Evolutionary conservation across 176 grass and related monocot genomes (phyloP).

Genomic region (Paspalum vaginatum): DNA sequence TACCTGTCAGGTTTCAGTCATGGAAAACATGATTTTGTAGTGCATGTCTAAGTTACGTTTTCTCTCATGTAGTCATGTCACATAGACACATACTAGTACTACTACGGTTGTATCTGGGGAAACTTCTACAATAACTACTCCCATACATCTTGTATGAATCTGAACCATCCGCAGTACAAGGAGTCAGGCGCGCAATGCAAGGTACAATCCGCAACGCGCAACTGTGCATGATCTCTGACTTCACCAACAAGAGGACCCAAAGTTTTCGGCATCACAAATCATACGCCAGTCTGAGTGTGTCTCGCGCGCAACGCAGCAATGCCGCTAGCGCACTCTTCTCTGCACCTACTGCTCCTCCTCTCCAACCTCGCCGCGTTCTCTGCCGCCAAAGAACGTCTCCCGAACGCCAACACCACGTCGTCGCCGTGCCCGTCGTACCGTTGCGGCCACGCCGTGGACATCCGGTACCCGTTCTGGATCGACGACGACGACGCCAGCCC

Average conservation of each 20-base stretch:
- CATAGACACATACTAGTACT: too few relatives aligned
- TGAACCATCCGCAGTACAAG: neutral
- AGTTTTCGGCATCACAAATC: neutral
- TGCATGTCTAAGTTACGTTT: too few relatives aligned
- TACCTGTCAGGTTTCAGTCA: neutral
- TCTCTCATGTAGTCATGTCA: too few relatives aligned
- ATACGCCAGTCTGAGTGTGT: neutral
- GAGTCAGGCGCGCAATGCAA: neutral
- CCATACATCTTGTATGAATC: slow-evolving; percentile 52
- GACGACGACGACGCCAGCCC: neutral
- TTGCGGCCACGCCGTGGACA: slow-evolving; percentile 58
- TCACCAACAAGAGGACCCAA: neutral
- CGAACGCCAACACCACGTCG: slow-evolving; percentile 12
- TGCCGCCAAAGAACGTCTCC: neutral
- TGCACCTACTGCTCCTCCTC: slow-evolving; percentile 7
- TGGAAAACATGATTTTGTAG: too few relatives aligned
- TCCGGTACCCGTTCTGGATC: slow-evolving; percentile 62
- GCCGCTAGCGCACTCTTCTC: neutral
- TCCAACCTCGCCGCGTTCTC: neutral
- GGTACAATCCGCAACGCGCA: neutral
- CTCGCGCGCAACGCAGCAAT: slow-evolving; percentile 10
- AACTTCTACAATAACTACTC: neutral
- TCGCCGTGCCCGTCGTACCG: slow-evolving; percentile 40
- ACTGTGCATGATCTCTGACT: slow-evolving; percentile 17
- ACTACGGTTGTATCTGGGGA: neutral